These are phyloP conservation scores for Geoglossum glabrum DNA, from an alignment of 495 filamentous ascomycete genomes.

Conservation along the genomic window DNA sequence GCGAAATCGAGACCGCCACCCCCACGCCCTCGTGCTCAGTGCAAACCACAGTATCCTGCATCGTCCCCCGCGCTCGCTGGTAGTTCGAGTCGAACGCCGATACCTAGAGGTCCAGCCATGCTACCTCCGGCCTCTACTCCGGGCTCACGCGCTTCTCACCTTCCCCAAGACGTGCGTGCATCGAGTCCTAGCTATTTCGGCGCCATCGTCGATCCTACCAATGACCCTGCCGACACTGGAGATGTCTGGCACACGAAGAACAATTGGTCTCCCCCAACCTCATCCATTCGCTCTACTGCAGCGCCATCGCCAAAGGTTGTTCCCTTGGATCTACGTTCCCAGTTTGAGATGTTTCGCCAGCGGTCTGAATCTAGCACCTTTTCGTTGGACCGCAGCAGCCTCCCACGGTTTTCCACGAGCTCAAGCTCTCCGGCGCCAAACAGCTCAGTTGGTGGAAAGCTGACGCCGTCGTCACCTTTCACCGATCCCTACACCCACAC, in stretches of 20 bases:
- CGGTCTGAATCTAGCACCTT: slow-evolving; percentile 46
- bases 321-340: slow-evolving; percentile 47
- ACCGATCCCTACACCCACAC: neutral
- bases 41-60: neutral
- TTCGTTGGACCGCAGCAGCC: slow-evolving; percentile 22
- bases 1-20: neutral
- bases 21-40: neutral
- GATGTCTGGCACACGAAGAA: neutral
- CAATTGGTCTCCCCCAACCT: neutral
- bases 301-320: slow-evolving; percentile 48
- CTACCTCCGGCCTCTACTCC: neutral
- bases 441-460: slow-evolving; percentile 12
- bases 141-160: neutral
- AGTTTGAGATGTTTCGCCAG: slow-evolving; percentile 55
- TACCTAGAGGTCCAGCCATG: neutral
- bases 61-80: neutral
- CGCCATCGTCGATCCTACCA: slow-evolving; percentile 1
- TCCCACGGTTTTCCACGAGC: slow-evolving; percentile 21
- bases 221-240: neutral
- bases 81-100: neutral
- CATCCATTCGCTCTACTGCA: slow-evolving; percentile 36
- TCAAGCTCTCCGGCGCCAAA: slow-evolving; percentile 8
- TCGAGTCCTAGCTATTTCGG: neutral
- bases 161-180: neutral
- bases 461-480: slow-evolving; percentile 12